These are phyloP conservation scores for Rutstroemia sp. DNA, from an alignment of 2,329 filamentous ascomycete genomes.

Conservation along the genomic window DNA sequence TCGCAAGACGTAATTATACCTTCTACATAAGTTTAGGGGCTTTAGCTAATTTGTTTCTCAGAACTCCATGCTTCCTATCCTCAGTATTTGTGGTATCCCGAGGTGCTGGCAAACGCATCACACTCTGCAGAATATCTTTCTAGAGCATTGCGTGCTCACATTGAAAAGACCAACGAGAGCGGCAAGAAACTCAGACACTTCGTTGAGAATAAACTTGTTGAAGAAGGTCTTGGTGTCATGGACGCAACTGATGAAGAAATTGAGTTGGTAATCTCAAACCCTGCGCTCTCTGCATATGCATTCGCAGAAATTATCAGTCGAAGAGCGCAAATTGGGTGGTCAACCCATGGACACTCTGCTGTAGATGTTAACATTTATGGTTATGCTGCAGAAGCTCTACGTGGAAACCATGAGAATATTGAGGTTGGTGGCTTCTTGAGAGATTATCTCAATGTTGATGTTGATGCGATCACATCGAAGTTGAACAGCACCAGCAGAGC, in stretches of 20 bases:
- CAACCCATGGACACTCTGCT: conserved; percentile 84
- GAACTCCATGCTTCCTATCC: conserved; percentile 56
- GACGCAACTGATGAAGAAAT: conserved; percentile 70
- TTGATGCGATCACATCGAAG: conserved; percentile 70
- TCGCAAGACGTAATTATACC: conserved; percentile 59
- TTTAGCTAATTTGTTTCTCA: conserved; percentile 18
- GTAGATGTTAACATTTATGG: conserved; percentile 97
- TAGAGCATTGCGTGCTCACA: conserved; percentile 51
- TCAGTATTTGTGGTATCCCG: conserved; percentile 73
- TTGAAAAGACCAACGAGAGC: conserved; percentile 30
- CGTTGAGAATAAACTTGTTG: conserved; percentile 61
- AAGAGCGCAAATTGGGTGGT: conserved; percentile 87
- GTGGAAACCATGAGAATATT: conserved; percentile 94
- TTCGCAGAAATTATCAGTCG: conserved; percentile 84
- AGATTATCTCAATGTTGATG: conserved; percentile 71
- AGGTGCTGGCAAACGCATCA: conserved; percentile 72
- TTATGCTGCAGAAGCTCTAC: conserved; percentile 51
- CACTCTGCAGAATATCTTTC: conserved; percentile 66
- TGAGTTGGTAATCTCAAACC: conserved; percentile 50
- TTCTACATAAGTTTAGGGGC: not conserved
- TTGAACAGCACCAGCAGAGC: conserved; percentile 13
- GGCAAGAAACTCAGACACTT: conserved; percentile 44
- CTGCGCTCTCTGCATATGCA: conserved; percentile 44
- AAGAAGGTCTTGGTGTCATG: conserved; percentile 65
- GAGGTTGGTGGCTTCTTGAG: conserved; percentile 80